Percentiles rank a stretch among this genome's conserved stretches.
These are phyloP conservation scores for Pythium myriotylum DNA, from an alignment of 352 stramenopile genomes.

Conservation along the genomic window DNA sequence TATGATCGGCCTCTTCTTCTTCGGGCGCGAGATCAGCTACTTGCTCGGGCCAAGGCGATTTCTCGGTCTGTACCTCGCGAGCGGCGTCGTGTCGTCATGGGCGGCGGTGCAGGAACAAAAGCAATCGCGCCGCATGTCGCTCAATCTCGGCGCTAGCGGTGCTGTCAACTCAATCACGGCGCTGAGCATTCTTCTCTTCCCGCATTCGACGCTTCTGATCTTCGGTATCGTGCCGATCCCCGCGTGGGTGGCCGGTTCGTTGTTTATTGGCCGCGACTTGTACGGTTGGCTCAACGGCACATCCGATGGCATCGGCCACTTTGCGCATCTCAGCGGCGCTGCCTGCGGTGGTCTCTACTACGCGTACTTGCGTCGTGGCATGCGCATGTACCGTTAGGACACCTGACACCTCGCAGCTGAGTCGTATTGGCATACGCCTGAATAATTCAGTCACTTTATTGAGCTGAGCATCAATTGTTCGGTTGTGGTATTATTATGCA, in stretches of 20 bases:
- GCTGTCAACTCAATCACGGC: slow-evolving; percentile 81
- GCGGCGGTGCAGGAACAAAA: slow-evolving; percentile 66
- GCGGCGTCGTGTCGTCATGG: slow-evolving; percentile 66
- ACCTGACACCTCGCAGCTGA: neutral
- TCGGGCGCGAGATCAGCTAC: slow-evolving; percentile 69
- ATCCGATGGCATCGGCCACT: slow-evolving; percentile 68
- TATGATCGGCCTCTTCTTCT: slow-evolving; percentile 81
- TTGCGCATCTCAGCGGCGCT: slow-evolving; percentile 73
- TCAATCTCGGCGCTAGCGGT: slow-evolving; percentile 74
- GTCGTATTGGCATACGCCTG: too few relatives aligned
- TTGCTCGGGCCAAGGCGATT: slow-evolving; percentile 69
- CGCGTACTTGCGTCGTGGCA: slow-evolving; percentile 45
- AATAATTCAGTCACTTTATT: too few relatives aligned
- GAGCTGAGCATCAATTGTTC: too few relatives aligned
- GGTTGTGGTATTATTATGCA: too few relatives aligned
- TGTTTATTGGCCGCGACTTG: slow-evolving; percentile 78
- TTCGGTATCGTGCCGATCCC: slow-evolving; percentile 79
- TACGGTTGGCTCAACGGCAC: slow-evolving; percentile 59
- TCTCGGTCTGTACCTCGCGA: slow-evolving; percentile 72
- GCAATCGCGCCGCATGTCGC: slow-evolving; percentile 37
- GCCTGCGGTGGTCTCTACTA: slow-evolving; percentile 67
- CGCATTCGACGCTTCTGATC: slow-evolving; percentile 71
- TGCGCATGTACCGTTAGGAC: slow-evolving; percentile 31
- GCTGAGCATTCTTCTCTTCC: slow-evolving; percentile 70
- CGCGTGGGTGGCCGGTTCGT: slow-evolving; percentile 63